These are phyloP conservation scores for Penicillium alfredii DNA, from an alignment of 495 filamentous ascomycete species.

Conservation along the genomic window DNA sequence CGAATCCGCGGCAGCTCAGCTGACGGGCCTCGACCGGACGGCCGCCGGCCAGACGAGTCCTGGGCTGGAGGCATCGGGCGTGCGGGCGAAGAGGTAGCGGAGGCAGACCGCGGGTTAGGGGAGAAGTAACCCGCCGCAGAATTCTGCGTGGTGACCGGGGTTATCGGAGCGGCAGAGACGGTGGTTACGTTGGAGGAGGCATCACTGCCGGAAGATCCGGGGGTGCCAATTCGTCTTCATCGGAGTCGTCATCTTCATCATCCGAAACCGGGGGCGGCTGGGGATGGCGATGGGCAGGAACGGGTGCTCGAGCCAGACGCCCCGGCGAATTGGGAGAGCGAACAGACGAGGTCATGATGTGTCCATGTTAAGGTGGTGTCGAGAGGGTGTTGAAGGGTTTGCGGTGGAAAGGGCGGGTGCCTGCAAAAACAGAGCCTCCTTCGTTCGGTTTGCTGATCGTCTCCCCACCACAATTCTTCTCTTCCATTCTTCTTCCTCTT, in stretches of 20 bases:
- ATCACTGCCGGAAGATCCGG: constrained; percentile 49
- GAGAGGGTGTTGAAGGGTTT: constrained; percentile 4
- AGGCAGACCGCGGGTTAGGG: constrained; percentile 33
- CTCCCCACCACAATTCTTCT: constrained; percentile 10
- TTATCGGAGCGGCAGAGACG: constrained; percentile 29
- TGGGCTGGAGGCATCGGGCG: constrained; percentile 33
- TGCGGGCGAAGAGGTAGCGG: constrained; percentile 20
- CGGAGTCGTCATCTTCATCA: constrained; percentile 25
- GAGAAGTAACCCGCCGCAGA: constrained; percentile 27
- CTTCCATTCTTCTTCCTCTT: neutral
- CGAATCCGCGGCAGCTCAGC: constrained; percentile 38
- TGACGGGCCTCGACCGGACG: constrained; percentile 36
- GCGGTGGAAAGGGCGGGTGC: neutral
- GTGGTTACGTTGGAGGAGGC: constrained; percentile 49
- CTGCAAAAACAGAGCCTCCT: no score
- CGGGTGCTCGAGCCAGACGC: constrained; percentile 19
- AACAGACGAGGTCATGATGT: constrained; percentile 19
- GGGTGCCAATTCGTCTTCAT: constrained; percentile 35
- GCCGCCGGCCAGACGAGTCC: constrained; percentile 33
- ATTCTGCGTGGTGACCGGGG: constrained; percentile 20
- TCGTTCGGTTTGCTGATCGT: constrained; percentile 14
- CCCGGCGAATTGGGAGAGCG: constrained; percentile 31
- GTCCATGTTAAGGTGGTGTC: constrained; percentile 13
- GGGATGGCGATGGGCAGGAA: constrained; percentile 15
- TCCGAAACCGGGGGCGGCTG: constrained; percentile 18